Evolutionary conservation across 1,284 basidiomycete species (phyloP), one percentile per base, ranked within the genome.

Genomic region (Phellinidium pouzarii): DNA sequence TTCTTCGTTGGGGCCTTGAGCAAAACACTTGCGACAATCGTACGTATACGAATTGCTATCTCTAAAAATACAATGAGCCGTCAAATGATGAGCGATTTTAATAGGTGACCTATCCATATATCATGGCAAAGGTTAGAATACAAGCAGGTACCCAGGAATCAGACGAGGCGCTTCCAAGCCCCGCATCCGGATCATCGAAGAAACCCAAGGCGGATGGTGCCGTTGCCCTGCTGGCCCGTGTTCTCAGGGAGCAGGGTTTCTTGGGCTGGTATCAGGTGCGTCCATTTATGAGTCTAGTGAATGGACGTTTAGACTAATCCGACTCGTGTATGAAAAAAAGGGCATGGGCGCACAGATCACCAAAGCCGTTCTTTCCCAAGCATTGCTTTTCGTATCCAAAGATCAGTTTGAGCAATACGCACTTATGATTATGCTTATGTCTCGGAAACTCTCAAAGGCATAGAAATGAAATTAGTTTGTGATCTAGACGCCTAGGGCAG

Each of bases 41-140:
- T 94, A 68, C 66, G 91, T 75, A 56, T 20, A 41, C 9, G 14
- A 34, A 34, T 11, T 11, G 7, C 31, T 8, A n/a, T n/a, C n/a
- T n/a, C n/a, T n/a, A n/a, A n/a, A n/a, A n/a, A n/a, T n/a, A n/a
- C n/a, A n/a, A n/a, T n/a, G n/a, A n/a, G n/a, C n/a, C n/a, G n/a
- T n/a, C n/a, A n/a, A n/a, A n/a, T n/a, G n/a, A n/a, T n/a, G 3
- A 34, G 11, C 31, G 31, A 14, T 11, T 34, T 14, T 8, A 2
- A 19, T 50, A 91, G 90, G 88, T 91, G 20, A 93, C 91, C 6
- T 93, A 93, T 64, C 90, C 90, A 2, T 93, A 93, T 63, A 94
- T 94, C 60, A 91, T 95, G 89, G 93, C 95, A 53, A 99, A 99
- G 77, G 91, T 98, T 38, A 84, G 95, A 43, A 87, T 99, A 26